Percentiles rank a stretch among this genome's conserved stretches.
These are phyloP conservation scores for Rhynchosporium secalis DNA, from an alignment of 2,329 filamentous ascomycete genomes.

Conservation along the genomic window DNA sequence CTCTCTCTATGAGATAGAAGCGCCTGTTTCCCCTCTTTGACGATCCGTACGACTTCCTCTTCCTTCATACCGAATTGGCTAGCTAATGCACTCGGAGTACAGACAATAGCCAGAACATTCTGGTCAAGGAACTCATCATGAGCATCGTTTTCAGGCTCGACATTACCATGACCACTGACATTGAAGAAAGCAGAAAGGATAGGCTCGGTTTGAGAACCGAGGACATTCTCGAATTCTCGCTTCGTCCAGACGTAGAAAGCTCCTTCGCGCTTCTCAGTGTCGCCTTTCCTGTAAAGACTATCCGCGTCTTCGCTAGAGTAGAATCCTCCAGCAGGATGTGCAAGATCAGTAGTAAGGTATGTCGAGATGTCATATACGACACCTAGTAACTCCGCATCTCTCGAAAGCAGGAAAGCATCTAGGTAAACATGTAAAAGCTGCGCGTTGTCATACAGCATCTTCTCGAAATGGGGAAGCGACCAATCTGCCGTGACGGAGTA, in stretches of 20 bases:
- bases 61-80: slow-evolving; percentile 72
- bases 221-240: slow-evolving; percentile 77
- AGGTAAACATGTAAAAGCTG: slow-evolving; percentile 82
- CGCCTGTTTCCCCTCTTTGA: slow-evolving; percentile 66
- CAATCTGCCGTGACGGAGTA: slow-evolving; percentile 92
- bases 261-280: slow-evolving; percentile 82
- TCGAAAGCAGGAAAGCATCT: slow-evolving; percentile 69
- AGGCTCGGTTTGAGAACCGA: slow-evolving; percentile 66
- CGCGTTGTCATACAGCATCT: slow-evolving; percentile 92
- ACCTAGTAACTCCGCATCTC: slow-evolving; percentile 70
- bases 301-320: slow-evolving; percentile 89
- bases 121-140: slow-evolving; percentile 94
- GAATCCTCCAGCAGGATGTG: slow-evolving; percentile 70
- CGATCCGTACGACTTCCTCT: slow-evolving; percentile 65
- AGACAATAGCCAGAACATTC: slow-evolving; percentile 77
- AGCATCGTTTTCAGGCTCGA: slow-evolving; percentile 77
- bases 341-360: slow-evolving; percentile 79
- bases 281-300: slow-evolving; percentile 71
- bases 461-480: slow-evolving; percentile 95
- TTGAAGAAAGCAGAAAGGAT: slow-evolving; percentile 84
- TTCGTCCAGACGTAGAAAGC: slow-evolving; percentile 94
- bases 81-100: slow-evolving; percentile 67
- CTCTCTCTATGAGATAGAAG: slow-evolving; percentile 70
- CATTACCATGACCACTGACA: slow-evolving; percentile 80
- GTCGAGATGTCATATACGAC: slow-evolving; percentile 79